Evolutionary conservation across 306 rosid species (phyloP).

Genomic region (Pterocarpus macrocarpus): DNA sequence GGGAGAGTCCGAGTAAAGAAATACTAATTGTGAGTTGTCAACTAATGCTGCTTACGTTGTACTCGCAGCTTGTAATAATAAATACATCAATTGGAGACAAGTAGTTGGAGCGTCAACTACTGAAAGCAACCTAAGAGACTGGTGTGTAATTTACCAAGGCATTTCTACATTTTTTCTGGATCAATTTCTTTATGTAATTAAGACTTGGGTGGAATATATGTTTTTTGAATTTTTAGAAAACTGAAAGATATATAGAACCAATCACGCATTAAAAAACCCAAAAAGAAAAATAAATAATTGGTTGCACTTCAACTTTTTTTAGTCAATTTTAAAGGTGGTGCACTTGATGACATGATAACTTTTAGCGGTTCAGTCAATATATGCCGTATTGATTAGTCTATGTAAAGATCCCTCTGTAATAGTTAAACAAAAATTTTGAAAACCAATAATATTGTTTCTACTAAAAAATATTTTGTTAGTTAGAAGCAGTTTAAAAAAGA

Average conservation of each 20-base stretch:
- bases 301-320: too few species aligned
- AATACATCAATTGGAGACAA: background rate
- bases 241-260: background rate
- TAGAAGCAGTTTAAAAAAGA: too few species aligned
- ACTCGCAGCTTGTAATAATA: background rate
- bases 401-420: too few species aligned
- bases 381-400: too few species aligned
- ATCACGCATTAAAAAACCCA: background rate
- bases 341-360: too few species aligned
- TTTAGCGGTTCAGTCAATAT: too few species aligned
- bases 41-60: conserved; percentile 7
- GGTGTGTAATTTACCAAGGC: background rate
- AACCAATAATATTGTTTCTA: too few species aligned
- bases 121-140: conserved; percentile 23
- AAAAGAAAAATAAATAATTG: too few species aligned
- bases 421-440: too few species aligned
- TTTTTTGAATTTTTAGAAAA: too few species aligned
- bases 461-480: too few species aligned
- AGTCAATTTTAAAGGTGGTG: too few species aligned
- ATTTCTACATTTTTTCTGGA: background rate
- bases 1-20: background rate
- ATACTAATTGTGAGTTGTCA: background rate
- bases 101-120: conserved; percentile 13
- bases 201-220: background rate
- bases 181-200: conserved; percentile 5